phyloP scores from a whole-genome alignment of 805 yeast species.

The Kazachstania psychrophila region DNA sequence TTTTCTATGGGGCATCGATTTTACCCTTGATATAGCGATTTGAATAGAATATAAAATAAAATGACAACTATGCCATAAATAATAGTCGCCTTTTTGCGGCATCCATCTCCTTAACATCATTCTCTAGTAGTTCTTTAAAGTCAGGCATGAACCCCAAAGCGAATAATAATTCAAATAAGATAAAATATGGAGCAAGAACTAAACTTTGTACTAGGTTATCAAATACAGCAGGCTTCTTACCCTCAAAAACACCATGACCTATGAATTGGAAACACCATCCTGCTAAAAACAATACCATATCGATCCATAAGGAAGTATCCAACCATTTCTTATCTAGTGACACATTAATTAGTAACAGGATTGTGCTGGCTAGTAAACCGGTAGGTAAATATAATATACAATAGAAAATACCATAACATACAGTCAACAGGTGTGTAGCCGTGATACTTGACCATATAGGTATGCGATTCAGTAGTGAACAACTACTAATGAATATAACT shows the following conservation, averaged over 20 bases:
- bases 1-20: neutral
- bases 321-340: slow-evolving; percentile 16
- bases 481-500: slow-evolving; percentile 48
- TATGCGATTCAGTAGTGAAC: slow-evolving; percentile 14
- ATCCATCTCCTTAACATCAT: slow-evolving; percentile 4
- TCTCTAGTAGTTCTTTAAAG: slow-evolving; percentile 6
- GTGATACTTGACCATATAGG: slow-evolving; percentile 28
- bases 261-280: slow-evolving; percentile 80
- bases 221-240: slow-evolving; percentile 74
- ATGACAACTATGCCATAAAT: neutral
- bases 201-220: slow-evolving; percentile 79
- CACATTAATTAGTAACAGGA: slow-evolving; percentile 30
- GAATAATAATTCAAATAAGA: slow-evolving; percentile 67
- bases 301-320: slow-evolving; percentile 7
- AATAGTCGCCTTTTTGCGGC: neutral
- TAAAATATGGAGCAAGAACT: slow-evolving; percentile 87
- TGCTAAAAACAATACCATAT: slow-evolving; percentile 34
- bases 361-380: slow-evolving; percentile 38
- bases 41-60: neutral
- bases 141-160: slow-evolving; percentile 51
- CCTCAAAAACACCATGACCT: slow-evolving; percentile 80
- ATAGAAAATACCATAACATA: slow-evolving; percentile 51
- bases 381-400: slow-evolving; percentile 42
- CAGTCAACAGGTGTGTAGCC: slow-evolving; percentile 38
- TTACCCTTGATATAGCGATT: neutral